These are phyloP conservation scores for Trichoderma sp. DNA, from an alignment of 2,329 filamentous ascomycete genomes.

Conservation along the genomic window DNA sequence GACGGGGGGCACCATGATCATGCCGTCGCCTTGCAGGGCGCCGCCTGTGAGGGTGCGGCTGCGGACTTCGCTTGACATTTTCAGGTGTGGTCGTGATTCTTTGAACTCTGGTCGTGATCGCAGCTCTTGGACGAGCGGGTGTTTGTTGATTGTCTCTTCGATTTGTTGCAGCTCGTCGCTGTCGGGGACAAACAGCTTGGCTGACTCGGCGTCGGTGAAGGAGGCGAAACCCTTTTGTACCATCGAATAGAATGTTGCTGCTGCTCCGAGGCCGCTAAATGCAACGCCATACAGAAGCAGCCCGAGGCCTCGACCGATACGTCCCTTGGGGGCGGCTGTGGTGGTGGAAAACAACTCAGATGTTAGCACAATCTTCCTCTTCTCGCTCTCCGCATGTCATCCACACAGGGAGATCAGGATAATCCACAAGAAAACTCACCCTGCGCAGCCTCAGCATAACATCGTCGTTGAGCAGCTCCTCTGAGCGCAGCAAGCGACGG, in stretches of 20 bases:
- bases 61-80: constrained; percentile 70
- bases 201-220: constrained; percentile 66
- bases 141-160: constrained; percentile 70
- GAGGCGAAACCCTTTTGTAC: constrained; percentile 38
- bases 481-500: constrained; percentile 8
- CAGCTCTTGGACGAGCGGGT: constrained; percentile 70
- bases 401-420: background rate
- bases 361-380: background rate
- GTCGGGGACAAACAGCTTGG: constrained; percentile 60
- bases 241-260: constrained; percentile 38
- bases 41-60: constrained; percentile 78
- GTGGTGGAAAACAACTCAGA: background rate
- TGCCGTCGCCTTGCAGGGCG: constrained; percentile 70
- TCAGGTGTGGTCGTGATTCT: constrained; percentile 83
- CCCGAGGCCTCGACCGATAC: constrained; percentile 28
- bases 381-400: background rate
- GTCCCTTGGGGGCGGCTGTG: constrained; percentile 21
- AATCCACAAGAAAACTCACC: constrained; percentile 24
- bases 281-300: constrained; percentile 32
- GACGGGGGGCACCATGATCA: constrained; percentile 77
- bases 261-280: constrained; percentile 34
- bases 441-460: constrained; percentile 28
- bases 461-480: constrained; percentile 24
- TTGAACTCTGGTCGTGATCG: constrained; percentile 64
- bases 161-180: constrained; percentile 58